Evolutionary conservation across 768 basidiomycete genomes (phyloP).

Genomic region (Rhodotorula kratochvilovae): DNA sequence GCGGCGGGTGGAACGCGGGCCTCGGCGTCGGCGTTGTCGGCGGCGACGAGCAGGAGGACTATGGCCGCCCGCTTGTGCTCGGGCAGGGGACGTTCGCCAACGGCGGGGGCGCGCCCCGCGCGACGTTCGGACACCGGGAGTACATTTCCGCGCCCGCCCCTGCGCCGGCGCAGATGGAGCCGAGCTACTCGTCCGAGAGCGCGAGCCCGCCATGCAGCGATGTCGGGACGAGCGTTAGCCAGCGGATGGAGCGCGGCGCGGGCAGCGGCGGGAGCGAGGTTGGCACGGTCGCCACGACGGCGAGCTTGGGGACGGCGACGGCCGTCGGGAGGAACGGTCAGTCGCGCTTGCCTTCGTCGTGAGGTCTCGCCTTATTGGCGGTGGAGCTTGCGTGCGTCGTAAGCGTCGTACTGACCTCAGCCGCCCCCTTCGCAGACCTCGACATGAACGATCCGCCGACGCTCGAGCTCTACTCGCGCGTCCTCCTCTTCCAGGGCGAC

Average conservation of each 20-base stretch:
- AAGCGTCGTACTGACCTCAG: no score
- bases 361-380: not conserved
- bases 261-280: conserved; percentile 51
- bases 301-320: not conserved
- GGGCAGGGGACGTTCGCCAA: not conserved
- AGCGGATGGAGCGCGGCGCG: conserved; percentile 4
- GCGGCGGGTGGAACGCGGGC: not conserved
- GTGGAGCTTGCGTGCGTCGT: not conserved
- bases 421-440: conserved; percentile 56
- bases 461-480: conserved; percentile 93
- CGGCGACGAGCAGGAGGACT: not conserved
- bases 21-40: not conserved
- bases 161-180: not conserved
- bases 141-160: not conserved
- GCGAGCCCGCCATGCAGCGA: not conserved
- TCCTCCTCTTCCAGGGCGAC: conserved; percentile 95
- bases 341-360: no score
- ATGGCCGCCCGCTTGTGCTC: conserved; percentile 5
- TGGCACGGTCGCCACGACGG: conserved; percentile 31
- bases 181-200: conserved; percentile 1
- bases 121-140: conserved; percentile 12
- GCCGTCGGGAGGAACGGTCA: not conserved
- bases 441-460: conserved; percentile 95
- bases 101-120: not conserved
- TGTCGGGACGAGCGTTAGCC: conserved; percentile 23